phyloP scores from a whole-genome alignment of 1,284 basidiomycete species.

The Anthracocystis setariae region DNA sequence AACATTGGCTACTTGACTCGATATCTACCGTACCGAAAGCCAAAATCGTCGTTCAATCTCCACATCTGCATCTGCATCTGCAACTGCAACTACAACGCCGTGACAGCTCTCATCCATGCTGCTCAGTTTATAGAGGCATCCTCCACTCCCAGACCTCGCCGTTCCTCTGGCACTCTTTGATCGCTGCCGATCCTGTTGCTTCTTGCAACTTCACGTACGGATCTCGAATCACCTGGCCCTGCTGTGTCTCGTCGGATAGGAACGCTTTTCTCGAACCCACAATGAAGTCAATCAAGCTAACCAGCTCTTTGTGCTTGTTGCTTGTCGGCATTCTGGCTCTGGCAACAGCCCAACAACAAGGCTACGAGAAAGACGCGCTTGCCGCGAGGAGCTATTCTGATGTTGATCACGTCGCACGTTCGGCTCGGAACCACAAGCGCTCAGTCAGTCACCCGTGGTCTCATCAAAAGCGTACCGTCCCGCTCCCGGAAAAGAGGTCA shows the following conservation, averaged over 20 bases:
- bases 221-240: background rate
- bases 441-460: constrained; percentile 26
- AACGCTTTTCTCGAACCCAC: background rate
- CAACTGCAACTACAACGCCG: background rate
- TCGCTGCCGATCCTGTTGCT: background rate
- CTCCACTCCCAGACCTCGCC: background rate
- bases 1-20: too few species aligned
- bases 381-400: constrained; percentile 17
- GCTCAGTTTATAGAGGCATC: background rate
- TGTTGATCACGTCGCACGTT: background rate
- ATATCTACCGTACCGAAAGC: too few species aligned
- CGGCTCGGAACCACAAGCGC: constrained; percentile 18
- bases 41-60: too few species aligned
- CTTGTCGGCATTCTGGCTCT: constrained; percentile 36
- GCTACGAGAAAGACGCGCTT: constrained; percentile 5
- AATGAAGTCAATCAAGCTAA: constrained; percentile 31
- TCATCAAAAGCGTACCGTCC: constrained; percentile 39
- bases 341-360: constrained; percentile 7
- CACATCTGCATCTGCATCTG: background rate
- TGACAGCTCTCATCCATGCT: background rate
- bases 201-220: background rate
- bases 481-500: constrained; percentile 59
- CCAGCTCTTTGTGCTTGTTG: constrained; percentile 28
- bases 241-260: too few species aligned
- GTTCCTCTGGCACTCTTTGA: background rate